Conservation (phyloP, 306 rosid genomes). For the Comarum palustre region DNA sequence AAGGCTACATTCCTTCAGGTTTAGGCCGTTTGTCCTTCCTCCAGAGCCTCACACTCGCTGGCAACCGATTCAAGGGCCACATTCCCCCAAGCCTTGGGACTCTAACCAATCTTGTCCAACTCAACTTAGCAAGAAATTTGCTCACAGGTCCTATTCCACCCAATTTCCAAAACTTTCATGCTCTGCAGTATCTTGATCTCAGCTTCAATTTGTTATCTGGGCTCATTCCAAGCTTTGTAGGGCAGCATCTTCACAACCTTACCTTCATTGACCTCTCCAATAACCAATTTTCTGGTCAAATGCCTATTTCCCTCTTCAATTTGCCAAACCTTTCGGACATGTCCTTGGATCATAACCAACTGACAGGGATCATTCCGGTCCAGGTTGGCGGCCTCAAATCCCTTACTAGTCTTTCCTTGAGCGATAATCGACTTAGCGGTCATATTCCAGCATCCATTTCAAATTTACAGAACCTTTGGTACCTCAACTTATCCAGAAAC, state of each 20-base stretch:
- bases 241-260: constrained; percentile 44
- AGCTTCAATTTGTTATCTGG: constrained; percentile 69
- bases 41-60: constrained; percentile 60
- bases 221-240: constrained; percentile 56
- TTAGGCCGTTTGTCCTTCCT: constrained; percentile 67
- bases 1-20: constrained; percentile 71
- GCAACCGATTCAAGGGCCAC: constrained; percentile 70
- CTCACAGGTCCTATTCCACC: constrained; percentile 67
- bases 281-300: constrained; percentile 59
- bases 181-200: constrained; percentile 72
- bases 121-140: constrained; percentile 63
- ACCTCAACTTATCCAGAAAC: constrained; percentile 76
- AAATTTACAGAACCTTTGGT: constrained; percentile 74
- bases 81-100: constrained; percentile 69
- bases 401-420: constrained; percentile 61
- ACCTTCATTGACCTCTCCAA: constrained; percentile 70
- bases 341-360: constrained; percentile 65
- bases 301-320: constrained; percentile 66
- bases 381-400: constrained; percentile 66
- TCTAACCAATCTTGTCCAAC: constrained; percentile 52
- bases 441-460: constrained; percentile 67
- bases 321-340: constrained; percentile 66
- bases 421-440: constrained; percentile 63
- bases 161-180: constrained; percentile 42
- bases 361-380: constrained; percentile 71